phyloP scores from a whole-genome alignment of 2,329 filamentous ascomycete species.

The Alternaria ventricosa region DNA sequence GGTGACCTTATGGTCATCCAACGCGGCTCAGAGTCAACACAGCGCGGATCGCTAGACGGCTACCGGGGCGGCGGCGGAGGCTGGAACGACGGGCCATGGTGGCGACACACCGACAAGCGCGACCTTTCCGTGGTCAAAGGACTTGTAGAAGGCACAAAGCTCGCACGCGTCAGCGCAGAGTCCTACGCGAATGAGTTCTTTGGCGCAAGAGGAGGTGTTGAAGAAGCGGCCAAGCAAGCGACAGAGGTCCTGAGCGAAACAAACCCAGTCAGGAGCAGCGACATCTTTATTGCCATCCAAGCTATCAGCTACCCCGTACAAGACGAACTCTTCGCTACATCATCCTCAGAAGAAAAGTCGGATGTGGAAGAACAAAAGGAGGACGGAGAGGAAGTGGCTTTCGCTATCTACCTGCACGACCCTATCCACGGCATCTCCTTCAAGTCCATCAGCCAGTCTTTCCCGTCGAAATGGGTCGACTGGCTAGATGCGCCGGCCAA shows the following conservation, averaged over 20 bases:
- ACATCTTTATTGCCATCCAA: constrained; percentile 96
- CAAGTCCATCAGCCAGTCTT: constrained; percentile 78
- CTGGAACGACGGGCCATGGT: constrained; percentile 97
- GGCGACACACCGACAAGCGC: constrained; percentile 75
- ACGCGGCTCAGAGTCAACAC: constrained; percentile 83
- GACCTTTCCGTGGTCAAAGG: constrained; percentile 83
- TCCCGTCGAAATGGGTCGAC: constrained; percentile 84
- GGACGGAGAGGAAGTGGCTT: constrained; percentile 69
- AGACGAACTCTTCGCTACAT: constrained; percentile 70
- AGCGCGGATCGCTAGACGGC: constrained; percentile 67
- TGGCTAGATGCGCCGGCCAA: constrained; percentile 76
- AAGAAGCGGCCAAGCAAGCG: constrained; percentile 79
- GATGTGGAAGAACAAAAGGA: constrained; percentile 63
- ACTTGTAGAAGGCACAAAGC: constrained; percentile 84
- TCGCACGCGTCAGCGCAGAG: constrained; percentile 88
- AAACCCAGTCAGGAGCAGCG: constrained; percentile 89
- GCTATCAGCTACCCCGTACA: constrained; percentile 73
- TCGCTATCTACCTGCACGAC: constrained; percentile 82
- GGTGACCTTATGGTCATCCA: constrained; percentile 94
- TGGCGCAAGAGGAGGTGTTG: constrained; percentile 75
- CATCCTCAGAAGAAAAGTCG: constrained; percentile 60
- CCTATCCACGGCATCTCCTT: constrained; percentile 92
- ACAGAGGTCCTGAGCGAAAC: constrained; percentile 79
- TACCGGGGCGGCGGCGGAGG: constrained; percentile 66
- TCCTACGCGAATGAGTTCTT: constrained; percentile 88